Evolutionary conservation across 192 early-diverging fungal species (phyloP), one percentile per base, ranked within the genome.

Genomic region (Pecoramyces ruminantium): DNA sequence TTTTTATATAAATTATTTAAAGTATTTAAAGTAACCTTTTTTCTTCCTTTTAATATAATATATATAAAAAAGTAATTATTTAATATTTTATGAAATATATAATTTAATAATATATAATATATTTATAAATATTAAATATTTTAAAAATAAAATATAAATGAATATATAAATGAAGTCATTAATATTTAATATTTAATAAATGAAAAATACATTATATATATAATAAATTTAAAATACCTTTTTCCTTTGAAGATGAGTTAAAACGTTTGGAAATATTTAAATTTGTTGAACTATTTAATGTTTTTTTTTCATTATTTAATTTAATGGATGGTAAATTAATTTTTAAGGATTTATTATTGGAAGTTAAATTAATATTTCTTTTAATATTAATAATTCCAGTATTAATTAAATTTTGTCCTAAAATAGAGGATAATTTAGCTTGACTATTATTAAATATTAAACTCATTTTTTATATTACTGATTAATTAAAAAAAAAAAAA

Each of bases 1-100:
- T 89, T 83, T 78, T 87, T 86, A 83, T 97, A 92, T 79, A 96
- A 86, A 83, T 89, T 91, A 79, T 87, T 84, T 30, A 99, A 84
- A 4, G 93, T 94, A n/a, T 90, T 87, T 29, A 98, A 84, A 1
- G 98, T 98, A 51, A 96, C 93, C 84, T 98, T 99, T 80, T 89
- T 92, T 30, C 86, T 67, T 67, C 51, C 51, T 67, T 34, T 34
- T 6, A 6, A 34, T 34, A 34, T 11, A 34, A 34, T 34, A 34
- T 34, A 34, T 6, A 11, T 11, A 34, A 34, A 34, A 6, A 6
- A 34, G 11, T 34, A 34, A 34, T 3, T 6, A 34, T 34, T 6
- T 6, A 34, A 34, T 34, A 34, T 34, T 11, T n/a, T n/a, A n/a
- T n/a, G n/a, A n/a, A n/a, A n/a, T n/a, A n/a, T n/a, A n/a, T n/a